These are phyloP conservation scores for Magnusiomyces fungicola DNA, from an alignment of 1,139 yeast genomes.

Conservation along the genomic window DNA sequence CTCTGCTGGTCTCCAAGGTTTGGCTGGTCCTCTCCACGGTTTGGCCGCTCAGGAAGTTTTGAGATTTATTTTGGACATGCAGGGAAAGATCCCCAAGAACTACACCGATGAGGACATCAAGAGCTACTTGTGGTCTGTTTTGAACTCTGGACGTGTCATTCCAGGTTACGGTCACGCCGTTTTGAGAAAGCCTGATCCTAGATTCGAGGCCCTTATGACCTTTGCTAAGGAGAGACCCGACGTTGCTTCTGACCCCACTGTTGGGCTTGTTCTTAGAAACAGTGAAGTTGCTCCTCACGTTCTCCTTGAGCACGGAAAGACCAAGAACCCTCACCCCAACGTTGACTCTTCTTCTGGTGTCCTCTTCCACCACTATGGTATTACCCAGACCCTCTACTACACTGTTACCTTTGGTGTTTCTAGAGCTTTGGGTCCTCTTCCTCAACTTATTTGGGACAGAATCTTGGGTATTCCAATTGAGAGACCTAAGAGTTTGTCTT, in stretches of 20 bases:
- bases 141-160: conserved; percentile 88
- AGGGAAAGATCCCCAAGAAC: conserved; percentile 65
- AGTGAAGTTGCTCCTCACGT: conserved; percentile 96
- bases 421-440: conserved; percentile 95
- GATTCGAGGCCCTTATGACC: conserved; percentile 96
- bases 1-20: conserved; percentile 93
- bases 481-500: conserved; percentile 94
- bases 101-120: conserved; percentile 68
- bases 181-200: conserved; percentile 93
- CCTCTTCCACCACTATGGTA: conserved; percentile 92
- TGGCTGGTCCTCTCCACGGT: conserved; percentile 98
- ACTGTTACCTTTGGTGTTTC: conserved; percentile 97
- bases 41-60: conserved; percentile 98
- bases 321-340: conserved; percentile 99
- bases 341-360: conserved; percentile 98
- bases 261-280: conserved; percentile 82
- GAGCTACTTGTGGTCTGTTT: conserved; percentile 84
- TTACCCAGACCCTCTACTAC: conserved; percentile 92
- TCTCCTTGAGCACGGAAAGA: conserved; percentile 93
- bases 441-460: conserved; percentile 94
- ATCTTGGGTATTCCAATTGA: conserved; percentile 93
- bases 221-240: conserved; percentile 49
- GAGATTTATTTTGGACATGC: conserved; percentile 83
- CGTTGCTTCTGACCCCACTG: conserved; percentile 38
- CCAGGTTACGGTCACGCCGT: conserved; percentile 99